These are phyloP conservation scores for Botrytis deweyae DNA, from an alignment of 2,329 filamentous ascomycete species.

Conservation along the genomic window DNA sequence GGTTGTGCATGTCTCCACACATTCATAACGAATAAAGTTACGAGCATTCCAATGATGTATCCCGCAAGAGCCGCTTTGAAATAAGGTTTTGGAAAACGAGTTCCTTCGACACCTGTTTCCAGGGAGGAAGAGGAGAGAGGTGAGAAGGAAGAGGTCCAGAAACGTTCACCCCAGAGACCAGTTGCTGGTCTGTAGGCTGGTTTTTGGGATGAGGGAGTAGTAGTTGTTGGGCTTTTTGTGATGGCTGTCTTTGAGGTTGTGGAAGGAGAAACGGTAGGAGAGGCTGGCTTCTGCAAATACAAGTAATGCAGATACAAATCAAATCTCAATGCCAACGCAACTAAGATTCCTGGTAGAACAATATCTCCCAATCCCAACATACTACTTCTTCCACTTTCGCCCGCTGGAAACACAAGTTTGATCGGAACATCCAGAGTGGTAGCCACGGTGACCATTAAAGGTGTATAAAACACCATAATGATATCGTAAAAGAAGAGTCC, in stretches of 20 bases:
- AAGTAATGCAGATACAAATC: slow-evolving; percentile 85
- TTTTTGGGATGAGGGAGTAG: slow-evolving; percentile 42
- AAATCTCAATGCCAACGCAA: slow-evolving; percentile 84
- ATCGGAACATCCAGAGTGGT: slow-evolving; percentile 88
- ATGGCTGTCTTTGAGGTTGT: not conserved
- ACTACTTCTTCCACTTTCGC: slow-evolving; percentile 58
- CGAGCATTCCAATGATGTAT: slow-evolving; percentile 75
- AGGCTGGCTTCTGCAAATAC: slow-evolving; percentile 53
- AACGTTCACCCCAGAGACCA: slow-evolving; percentile 77
- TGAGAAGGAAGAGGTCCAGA: slow-evolving; percentile 60
- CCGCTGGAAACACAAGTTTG: slow-evolving; percentile 72
- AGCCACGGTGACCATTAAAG: slow-evolving; percentile 84
- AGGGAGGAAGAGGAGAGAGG: not conserved
- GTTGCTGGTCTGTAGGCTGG: slow-evolving; percentile 56
- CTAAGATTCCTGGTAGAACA: slow-evolving; percentile 86
- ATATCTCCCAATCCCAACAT: slow-evolving; percentile 96
- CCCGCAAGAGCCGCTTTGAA: slow-evolving; percentile 76
- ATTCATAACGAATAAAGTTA: slow-evolving; percentile 74
- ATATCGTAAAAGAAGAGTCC: slow-evolving; percentile 95
- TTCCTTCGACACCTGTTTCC: slow-evolving; percentile 24
- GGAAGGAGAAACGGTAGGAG: slow-evolving; percentile 7
- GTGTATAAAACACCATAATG: slow-evolving; percentile 85
- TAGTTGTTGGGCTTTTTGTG: slow-evolving; percentile 31
- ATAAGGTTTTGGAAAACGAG: slow-evolving; percentile 76
- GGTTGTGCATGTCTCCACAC: slow-evolving; percentile 82